Base-by-base conservation (phyloP, 192 early-diverging fungal genomes). In the Mortierella claussenii region DNA sequence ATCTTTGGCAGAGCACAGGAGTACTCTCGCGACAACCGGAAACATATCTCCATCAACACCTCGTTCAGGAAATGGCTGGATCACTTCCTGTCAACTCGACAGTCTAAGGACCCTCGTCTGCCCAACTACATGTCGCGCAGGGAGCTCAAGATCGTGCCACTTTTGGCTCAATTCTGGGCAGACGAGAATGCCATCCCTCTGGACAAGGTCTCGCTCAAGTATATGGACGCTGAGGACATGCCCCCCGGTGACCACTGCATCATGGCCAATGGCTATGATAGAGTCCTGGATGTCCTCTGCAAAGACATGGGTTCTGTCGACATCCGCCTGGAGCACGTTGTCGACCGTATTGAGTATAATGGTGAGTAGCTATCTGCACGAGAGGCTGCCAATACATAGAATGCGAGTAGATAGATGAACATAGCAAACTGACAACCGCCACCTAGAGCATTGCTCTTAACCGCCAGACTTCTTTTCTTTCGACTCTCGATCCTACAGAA, bases 221-320 rank as follows among this genome's bases (percentile, higher is more conserved):
- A 73, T 47, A 67, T 80, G 66, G 78, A 80, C 33, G 69, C 78
- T 1, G 78, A 80, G 45, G 43, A 55, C 31, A 60, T 80, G 63
- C 58, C 52, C n/a, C 68, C 67, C 6, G 78, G 78, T 7, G 78
- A 80, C 37, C 78, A 80, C 18, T 65, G 78, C 56, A 70, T 70
- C 17, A 48, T 80, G 40, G 61, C 58, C 9, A 42, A 73, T 27
- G 78, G 78, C 6, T 80, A 80, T 36, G 78, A 80, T 43, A 24
- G 69, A 15, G 23, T 80, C 11, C 37, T 80, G 15, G 61, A 80
- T 24, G 56, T 46, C 2, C 56, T 71, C 43, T 40, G 56, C 42
- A 46, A 64, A 15, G 67, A 74, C 31, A 43, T 80, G 56, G 52
- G 58, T 20, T 37, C 68, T 30, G 78, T 69, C 4, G 43, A 52